Percentiles rank a stretch among this genome's conserved stretches.
Conservation (phyloP, 495 filamentous ascomycete species). For the Talaromyces proteolyticus region DNA sequence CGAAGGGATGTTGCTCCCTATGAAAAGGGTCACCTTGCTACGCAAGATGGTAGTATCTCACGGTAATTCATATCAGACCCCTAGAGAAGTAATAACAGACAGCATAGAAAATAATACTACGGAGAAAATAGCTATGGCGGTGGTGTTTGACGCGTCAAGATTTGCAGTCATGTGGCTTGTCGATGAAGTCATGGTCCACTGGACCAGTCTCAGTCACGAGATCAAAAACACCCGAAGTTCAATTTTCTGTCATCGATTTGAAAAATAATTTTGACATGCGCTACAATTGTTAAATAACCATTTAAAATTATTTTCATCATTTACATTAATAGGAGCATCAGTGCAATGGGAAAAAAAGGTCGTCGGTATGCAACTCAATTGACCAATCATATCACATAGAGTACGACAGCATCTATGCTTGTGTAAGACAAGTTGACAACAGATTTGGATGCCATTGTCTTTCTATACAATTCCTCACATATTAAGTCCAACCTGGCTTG, state of each 20-base stretch:
- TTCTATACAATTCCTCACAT: no score
- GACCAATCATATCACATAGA: neutral
- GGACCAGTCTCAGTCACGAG: no score
- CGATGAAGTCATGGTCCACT: neutral
- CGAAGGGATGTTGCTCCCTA: no score
- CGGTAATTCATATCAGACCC: neutral
- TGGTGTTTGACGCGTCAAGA: neutral
- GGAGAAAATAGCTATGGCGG: neutral
- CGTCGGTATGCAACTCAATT: neutral
- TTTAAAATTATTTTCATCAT: neutral
- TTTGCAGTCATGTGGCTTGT: neutral
- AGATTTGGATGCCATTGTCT: no score
- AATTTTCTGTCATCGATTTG: no score
- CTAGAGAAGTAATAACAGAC: neutral
- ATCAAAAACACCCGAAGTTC: no score
- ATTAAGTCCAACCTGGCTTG: no score
- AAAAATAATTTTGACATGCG: neutral
- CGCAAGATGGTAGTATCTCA: neutral
- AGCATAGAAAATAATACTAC: neutral
- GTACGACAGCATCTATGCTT: no score
- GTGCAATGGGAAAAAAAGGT: no score
- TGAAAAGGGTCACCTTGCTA: neutral
- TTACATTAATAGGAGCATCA: no score
- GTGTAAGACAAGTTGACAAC: no score
- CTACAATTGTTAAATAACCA: neutral